A percentile compares a stretch with the other conserved stretches of the same genome.
Conservation (phyloP, 75 land plant species). For the Sequoiadendron giganteum region DNA sequence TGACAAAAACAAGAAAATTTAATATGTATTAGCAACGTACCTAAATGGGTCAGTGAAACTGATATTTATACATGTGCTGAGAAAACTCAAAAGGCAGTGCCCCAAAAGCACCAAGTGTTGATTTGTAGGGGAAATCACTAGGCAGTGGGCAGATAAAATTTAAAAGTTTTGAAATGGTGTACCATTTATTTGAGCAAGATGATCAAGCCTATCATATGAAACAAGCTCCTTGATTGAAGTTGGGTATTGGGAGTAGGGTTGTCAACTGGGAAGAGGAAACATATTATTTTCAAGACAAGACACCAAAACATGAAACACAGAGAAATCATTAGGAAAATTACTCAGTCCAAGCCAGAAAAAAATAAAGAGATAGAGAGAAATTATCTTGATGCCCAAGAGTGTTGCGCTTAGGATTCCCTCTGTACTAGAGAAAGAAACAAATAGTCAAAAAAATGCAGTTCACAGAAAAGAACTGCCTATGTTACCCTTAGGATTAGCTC, state of each 20-base stretch:
- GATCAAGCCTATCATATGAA: not conserved
- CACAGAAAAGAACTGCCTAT: no score
- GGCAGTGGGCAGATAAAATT: not conserved
- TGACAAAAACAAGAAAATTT: not conserved
- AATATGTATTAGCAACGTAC: not conserved
- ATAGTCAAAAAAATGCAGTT: no score
- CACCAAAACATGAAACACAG: constrained; percentile 1
- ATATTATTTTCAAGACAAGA: not conserved
- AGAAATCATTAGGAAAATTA: not conserved
- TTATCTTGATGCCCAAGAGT: not conserved
- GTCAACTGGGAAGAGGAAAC: not conserved
- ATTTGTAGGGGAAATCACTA: not conserved
- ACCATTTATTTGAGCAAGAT: not conserved
- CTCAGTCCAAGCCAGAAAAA: not conserved
- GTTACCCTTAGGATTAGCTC: no score
- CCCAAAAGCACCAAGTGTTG: not conserved
- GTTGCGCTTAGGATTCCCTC: no score
- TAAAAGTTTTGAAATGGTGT: not conserved
- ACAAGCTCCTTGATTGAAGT: not conserved
- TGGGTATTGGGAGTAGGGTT: not conserved
- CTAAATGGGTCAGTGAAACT: not conserved
- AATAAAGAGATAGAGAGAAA: not conserved
- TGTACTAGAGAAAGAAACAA: no score
- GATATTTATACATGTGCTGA: not conserved
- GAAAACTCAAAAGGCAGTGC: not conserved